Evolutionary conservation across 2,329 filamentous ascomycete genomes (phyloP).

Genomic region (Diplodia seriata): DNA sequence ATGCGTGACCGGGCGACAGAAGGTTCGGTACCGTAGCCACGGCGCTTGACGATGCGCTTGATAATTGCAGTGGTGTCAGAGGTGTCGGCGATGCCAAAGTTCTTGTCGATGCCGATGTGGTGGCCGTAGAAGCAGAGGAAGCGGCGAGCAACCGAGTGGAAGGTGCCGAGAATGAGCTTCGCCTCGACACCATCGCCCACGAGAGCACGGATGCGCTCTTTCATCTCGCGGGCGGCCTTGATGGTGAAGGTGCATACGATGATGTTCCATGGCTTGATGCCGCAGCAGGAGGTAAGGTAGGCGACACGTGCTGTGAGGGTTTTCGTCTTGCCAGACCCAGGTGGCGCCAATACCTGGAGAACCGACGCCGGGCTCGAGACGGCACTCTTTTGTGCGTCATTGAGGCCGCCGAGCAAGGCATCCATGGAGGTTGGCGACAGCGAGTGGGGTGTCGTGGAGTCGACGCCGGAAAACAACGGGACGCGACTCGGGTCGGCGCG

Average conservation of each 20-base stretch:
- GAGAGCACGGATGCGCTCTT: slow-evolving; percentile 79
- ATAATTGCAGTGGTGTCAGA: slow-evolving; percentile 81
- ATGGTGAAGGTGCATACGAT: slow-evolving; percentile 97
- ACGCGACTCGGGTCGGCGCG: not conserved
- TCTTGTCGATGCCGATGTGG: slow-evolving; percentile 78
- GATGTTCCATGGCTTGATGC: slow-evolving; percentile 81
- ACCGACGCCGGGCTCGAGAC: slow-evolving; percentile 68
- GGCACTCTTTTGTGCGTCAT: slow-evolving; percentile 68
- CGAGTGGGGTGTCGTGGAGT: not conserved
- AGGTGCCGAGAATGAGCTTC: slow-evolving; percentile 86
- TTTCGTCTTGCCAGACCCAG: slow-evolving; percentile 87
- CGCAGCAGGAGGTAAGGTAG: slow-evolving; percentile 77
- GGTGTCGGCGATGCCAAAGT: slow-evolving; percentile 90
- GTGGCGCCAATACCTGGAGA: slow-evolving; percentile 67
- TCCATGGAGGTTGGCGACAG: slow-evolving; percentile 51
- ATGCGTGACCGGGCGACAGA: slow-evolving; percentile 77
- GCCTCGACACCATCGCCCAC: slow-evolving; percentile 78
- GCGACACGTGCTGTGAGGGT: slow-evolving; percentile 92
- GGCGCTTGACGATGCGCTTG: slow-evolving; percentile 80
- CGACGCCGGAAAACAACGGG: not conserved
- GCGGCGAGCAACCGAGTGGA: slow-evolving; percentile 88
- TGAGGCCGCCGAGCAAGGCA: slow-evolving; percentile 66
- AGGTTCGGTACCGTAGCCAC: slow-evolving; percentile 72
- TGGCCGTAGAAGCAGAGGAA: slow-evolving; percentile 86
- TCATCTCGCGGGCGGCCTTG: slow-evolving; percentile 94